Evolutionary conservation across 208 protist species (phyloP).

Genomic region (Leishmania amazonensis): DNA sequence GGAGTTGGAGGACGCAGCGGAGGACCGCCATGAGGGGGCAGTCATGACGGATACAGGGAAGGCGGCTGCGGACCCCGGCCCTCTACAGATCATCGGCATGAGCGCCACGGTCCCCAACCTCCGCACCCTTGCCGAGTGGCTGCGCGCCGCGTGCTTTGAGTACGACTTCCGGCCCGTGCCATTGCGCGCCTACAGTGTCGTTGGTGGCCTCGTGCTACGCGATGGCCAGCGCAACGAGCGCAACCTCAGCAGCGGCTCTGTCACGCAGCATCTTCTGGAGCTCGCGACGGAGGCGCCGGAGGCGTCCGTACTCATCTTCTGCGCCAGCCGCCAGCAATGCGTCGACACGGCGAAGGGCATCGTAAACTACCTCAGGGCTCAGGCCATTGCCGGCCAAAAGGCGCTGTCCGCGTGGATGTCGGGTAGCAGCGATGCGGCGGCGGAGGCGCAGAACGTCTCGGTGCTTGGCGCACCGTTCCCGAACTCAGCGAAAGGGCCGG

Average conservation of each 20-base stretch:
- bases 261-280: constrained; percentile 48
- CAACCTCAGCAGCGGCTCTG: constrained; percentile 38
- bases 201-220: constrained; percentile 59
- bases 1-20: neutral
- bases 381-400: constrained; percentile 24
- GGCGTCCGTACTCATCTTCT: constrained; percentile 85
- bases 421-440: neutral
- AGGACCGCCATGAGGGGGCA: neutral
- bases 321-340: constrained; percentile 75
- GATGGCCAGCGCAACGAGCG: constrained; percentile 47
- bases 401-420: neutral
- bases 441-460: neutral
- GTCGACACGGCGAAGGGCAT: constrained; percentile 73
- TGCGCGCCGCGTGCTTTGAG: constrained; percentile 77
- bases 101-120: constrained; percentile 94
- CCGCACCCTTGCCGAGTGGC: constrained; percentile 71
- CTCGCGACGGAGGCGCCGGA: constrained; percentile 70
- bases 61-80: constrained; percentile 10
- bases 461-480: constrained; percentile 12
- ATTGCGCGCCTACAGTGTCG: constrained; percentile 69
- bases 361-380: constrained; percentile 35
- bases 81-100: constrained; percentile 93
- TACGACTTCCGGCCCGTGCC: constrained; percentile 80
- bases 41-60: neutral
- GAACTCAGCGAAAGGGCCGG: neutral